Evolutionary conservation across 179 eudicot genomes (phyloP).

Genomic region (Drosera spatulata): DNA sequence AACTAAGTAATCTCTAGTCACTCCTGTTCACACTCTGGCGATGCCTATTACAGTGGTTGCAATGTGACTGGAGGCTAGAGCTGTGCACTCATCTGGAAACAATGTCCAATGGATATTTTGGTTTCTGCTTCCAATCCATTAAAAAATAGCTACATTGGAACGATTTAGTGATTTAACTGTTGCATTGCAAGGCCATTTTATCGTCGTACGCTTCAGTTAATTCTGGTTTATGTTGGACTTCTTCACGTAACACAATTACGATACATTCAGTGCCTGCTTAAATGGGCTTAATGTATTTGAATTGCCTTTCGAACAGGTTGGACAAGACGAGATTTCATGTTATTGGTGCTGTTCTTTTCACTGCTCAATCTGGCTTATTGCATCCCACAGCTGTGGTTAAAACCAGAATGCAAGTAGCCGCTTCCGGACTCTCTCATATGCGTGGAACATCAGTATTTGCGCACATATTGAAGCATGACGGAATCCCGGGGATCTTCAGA

Average conservation of each 20-base stretch:
- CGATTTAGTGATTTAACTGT: too few relatives aligned
- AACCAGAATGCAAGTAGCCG: constrained; percentile 71
- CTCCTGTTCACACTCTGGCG: too few relatives aligned
- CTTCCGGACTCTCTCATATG: constrained; percentile 31
- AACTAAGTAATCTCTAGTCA: too few relatives aligned
- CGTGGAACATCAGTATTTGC: constrained; percentile 34
- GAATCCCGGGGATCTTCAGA: constrained; percentile 57
- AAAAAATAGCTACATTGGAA: too few relatives aligned
- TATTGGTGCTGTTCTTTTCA: constrained; percentile 57
- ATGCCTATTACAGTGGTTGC: too few relatives aligned
- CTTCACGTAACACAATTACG: not conserved
- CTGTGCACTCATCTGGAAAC: too few relatives aligned
- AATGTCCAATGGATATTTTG: too few relatives aligned
- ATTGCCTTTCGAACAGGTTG: constrained; percentile 27
- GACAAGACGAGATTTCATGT: constrained; percentile 62
- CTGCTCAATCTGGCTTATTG: constrained; percentile 50
- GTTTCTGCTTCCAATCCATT: too few relatives aligned
- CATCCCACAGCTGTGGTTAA: constrained; percentile 66
- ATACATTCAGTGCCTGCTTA: not conserved
- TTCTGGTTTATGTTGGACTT: too few relatives aligned
- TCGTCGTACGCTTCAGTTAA: too few relatives aligned
- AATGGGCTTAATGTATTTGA: not conserved
- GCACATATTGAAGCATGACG: constrained; percentile 45
- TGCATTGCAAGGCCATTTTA: too few relatives aligned
- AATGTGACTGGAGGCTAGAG: too few relatives aligned